phyloP scores from a whole-genome alignment of 2,329 filamentous ascomycete species.

The Colletotrichum lindemuthianum region DNA sequence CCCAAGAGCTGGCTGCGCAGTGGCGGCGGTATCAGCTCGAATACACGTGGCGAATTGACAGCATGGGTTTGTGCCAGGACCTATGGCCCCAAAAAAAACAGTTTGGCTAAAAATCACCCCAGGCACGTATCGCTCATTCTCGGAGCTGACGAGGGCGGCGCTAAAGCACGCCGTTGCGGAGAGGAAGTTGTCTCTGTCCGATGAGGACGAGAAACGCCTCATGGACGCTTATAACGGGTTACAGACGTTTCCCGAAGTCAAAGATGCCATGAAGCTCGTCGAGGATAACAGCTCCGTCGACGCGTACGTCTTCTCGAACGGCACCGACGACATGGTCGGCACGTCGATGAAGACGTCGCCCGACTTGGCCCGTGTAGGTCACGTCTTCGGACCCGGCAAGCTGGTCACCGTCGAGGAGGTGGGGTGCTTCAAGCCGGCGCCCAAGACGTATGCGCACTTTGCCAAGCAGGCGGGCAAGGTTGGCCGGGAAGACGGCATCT shows the following conservation, averaged over 20 bases:
- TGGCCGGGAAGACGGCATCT: conserved; percentile 61
- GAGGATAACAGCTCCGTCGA: conserved; percentile 51
- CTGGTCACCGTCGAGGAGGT: conserved; percentile 71
- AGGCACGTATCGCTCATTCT: conserved; percentile 72
- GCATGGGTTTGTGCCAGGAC: conserved; percentile 68
- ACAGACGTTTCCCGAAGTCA: conserved; percentile 71
- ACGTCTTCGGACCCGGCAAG: conserved; percentile 53
- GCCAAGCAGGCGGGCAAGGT: conserved; percentile 59
- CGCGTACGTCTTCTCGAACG: conserved; percentile 77
- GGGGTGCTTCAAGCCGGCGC: conserved; percentile 72
- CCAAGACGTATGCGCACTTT: conserved; percentile 69
- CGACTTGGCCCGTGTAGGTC: conserved; percentile 59
- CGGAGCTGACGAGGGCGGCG: conserved; percentile 68
- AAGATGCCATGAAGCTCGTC: conserved; percentile 61
- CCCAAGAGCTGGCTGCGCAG: conserved; percentile 64
- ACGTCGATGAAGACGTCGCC: conserved; percentile 68
- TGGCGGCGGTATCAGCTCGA: conserved; percentile 80
- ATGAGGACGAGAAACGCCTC: conserved; percentile 57
- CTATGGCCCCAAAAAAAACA: not conserved
- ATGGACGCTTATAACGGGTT: conserved; percentile 74
- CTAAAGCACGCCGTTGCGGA: conserved; percentile 73
- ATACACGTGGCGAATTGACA: conserved; percentile 80
- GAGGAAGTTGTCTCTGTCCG: conserved; percentile 55
- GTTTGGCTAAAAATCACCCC: conserved; percentile 5
- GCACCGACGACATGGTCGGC: conserved; percentile 70